phyloP scores from a whole-genome alignment of 306 rosid genomes.

The peach (Prunus persica) region Prunus_persica_NCBIv2 NC_034009.1:24820501-24821000 shows the following conservation, averaged over 20 bases:
- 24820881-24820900: too few relatives aligned
- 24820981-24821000: too few relatives aligned
- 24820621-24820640: neutral
- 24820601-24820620: too few relatives aligned
- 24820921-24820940: too few relatives aligned
- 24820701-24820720: neutral
- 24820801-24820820: neutral
- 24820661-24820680: neutral
- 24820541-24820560: too few relatives aligned
- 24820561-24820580: too few relatives aligned
- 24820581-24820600: too few relatives aligned
- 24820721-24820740: neutral
- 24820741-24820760: neutral
- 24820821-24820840: neutral
- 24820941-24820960: too few relatives aligned
- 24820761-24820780: neutral
- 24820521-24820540: too few relatives aligned
- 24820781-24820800: neutral
- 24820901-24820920: neutral
- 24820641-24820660: neutral
- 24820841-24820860: neutral
- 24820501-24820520: too few relatives aligned
- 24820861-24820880: neutral
- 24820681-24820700: neutral
- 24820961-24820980: too few relatives aligned